Evolutionary conservation across 163 green algal genomes (phyloP).

Genomic region (Scenedesmus sp.): DNA sequence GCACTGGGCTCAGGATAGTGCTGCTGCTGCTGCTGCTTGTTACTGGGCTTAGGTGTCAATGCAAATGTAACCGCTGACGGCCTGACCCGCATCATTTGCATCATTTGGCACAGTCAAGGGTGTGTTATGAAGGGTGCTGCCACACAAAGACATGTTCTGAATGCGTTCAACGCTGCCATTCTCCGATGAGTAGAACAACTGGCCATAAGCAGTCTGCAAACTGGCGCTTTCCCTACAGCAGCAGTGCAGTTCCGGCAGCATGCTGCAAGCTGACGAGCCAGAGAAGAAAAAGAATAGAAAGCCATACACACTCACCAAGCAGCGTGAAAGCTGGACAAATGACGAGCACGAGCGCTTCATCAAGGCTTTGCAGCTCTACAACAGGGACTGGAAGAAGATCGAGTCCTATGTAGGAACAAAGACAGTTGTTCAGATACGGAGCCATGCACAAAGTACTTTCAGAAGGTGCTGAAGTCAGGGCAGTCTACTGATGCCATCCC

Average conservation of each 20-base stretch:
- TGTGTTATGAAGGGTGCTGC: not conserved
- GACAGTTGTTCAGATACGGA: constrained; percentile 81
- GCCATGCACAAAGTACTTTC: constrained; percentile 90
- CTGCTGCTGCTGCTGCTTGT: too few relatives aligned
- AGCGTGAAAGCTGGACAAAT: constrained; percentile 42
- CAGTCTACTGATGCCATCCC: constrained; percentile 73
- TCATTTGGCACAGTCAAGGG: too few relatives aligned
- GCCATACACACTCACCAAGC: constrained; percentile 48
- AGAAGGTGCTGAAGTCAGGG: constrained; percentile 85
- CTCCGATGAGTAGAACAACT: not conserved
- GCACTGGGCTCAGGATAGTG: too few relatives aligned
- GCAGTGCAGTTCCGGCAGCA: not conserved
- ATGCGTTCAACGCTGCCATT: not conserved
- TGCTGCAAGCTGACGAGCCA: not conserved
- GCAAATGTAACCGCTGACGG: not conserved
- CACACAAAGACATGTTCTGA: not conserved
- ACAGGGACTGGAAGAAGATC: constrained; percentile 80
- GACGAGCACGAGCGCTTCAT: constrained; percentile 51
- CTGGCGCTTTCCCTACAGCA: not conserved
- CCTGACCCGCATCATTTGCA: too few relatives aligned
- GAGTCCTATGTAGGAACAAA: constrained; percentile 74
- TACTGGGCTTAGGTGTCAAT: too few relatives aligned
- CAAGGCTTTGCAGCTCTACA: constrained; percentile 48
- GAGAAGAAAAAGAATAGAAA: constrained; percentile 42
- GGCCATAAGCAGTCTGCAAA: not conserved